phyloP scores from a whole-genome alignment of 805 yeast genomes.

The Middelhovenomyces tepae region DNA sequence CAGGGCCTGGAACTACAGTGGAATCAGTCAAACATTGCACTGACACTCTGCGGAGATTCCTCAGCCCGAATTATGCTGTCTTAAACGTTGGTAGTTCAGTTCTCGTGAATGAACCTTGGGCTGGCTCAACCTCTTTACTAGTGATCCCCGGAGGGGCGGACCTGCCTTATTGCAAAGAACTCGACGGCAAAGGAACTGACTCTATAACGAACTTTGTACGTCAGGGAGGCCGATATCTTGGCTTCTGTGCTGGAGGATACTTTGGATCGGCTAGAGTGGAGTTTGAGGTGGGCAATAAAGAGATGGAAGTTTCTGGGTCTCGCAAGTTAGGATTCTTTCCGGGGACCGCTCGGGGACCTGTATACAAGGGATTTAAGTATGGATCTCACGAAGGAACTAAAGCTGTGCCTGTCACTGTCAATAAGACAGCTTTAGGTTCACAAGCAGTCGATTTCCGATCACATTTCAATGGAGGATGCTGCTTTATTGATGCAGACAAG shows the following conservation, averaged over 20 bases:
- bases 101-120: slow-evolving; percentile 81
- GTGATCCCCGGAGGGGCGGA: slow-evolving; percentile 98
- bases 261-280: slow-evolving; percentile 68
- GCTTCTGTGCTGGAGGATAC: slow-evolving; percentile 95
- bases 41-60: slow-evolving; percentile 60
- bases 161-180: slow-evolving; percentile 64
- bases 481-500: slow-evolving; percentile 66
- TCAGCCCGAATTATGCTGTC: slow-evolving; percentile 88
- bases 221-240: slow-evolving; percentile 74
- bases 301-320: slow-evolving; percentile 74
- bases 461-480: slow-evolving; percentile 82
- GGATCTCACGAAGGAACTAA: slow-evolving; percentile 62
- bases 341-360: slow-evolving; percentile 77
- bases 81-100: slow-evolving; percentile 55
- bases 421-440: slow-evolving; percentile 16
- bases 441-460: slow-evolving; percentile 12
- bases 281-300: slow-evolving; percentile 66
- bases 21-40: slow-evolving; percentile 80
- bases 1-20: slow-evolving; percentile 77
- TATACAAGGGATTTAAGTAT: slow-evolving; percentile 71
- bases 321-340: slow-evolving; percentile 78
- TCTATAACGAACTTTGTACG: slow-evolving; percentile 55
- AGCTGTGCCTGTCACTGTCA: slow-evolving; percentile 41
- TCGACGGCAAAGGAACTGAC: slow-evolving; percentile 62
- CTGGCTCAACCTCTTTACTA: slow-evolving; percentile 60